phyloP scores from a whole-genome alignment of 768 basidiomycete species.

The Mycena amicta region DNA sequence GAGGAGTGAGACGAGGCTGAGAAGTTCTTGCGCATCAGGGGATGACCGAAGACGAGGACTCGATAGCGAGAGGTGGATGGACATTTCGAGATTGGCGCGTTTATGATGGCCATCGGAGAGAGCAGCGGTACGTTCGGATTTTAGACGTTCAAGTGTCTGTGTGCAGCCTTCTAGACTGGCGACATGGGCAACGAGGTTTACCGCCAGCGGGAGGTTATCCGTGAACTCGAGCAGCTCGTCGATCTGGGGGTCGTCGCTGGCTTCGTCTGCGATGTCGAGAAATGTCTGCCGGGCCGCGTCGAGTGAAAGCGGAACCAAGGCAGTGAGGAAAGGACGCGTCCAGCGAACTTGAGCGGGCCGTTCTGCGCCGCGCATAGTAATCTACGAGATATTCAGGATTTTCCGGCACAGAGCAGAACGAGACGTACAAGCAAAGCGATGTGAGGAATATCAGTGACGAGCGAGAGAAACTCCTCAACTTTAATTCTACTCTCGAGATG shows the following conservation, averaged over 20 bases:
- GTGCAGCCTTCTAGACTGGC: background rate
- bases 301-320: background rate
- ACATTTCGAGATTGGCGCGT: background rate
- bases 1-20: background rate
- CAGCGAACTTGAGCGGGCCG: background rate
- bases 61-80: background rate
- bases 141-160: background rate
- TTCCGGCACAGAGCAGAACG: no score
- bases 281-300: background rate
- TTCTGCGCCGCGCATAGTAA: background rate
- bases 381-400: background rate
- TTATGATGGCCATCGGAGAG: background rate
- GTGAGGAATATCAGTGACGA: conserved; percentile 7
- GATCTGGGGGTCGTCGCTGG: background rate
- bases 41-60: background rate
- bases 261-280: background rate
- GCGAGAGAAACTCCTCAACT: conserved; percentile 14
- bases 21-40: background rate
- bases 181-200: background rate
- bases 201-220: background rate
- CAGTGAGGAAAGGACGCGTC: background rate
- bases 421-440: no score
- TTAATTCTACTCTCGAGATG: background rate
- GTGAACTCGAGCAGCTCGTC: background rate
- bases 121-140: background rate